Percentiles rank a stretch among this genome's conserved stretches.
phyloP scores from a whole-genome alignment of 257 asterid species.

The Phtheirospermum japonicum region DNA sequence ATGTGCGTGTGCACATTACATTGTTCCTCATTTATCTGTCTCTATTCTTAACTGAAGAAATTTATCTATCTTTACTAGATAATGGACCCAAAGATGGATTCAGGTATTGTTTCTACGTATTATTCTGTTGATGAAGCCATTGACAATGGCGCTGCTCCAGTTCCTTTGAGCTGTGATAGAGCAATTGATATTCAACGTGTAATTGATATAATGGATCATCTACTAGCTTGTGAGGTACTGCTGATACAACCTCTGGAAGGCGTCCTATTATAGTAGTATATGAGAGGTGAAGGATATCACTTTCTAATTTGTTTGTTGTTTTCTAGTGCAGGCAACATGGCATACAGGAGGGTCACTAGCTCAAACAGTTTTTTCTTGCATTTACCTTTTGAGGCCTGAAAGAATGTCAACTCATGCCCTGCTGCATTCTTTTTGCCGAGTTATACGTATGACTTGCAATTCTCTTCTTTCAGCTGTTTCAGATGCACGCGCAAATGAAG shows the following conservation, averaged over 20 bases:
- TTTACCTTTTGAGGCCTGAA: conserved; percentile 90
- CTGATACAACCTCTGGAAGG: conserved; percentile 21
- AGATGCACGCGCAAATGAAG: conserved; percentile 94
- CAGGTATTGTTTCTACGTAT: conserved; percentile 92
- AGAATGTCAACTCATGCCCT: conserved; percentile 82
- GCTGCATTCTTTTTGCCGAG: conserved; percentile 83
- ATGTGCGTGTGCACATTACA: neutral
- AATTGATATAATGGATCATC: conserved; percentile 93
- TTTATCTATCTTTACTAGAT: conserved; percentile 50
- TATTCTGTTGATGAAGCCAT: conserved; percentile 97
- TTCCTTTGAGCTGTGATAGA: conserved; percentile 87
- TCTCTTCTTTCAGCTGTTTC: conserved; percentile 85
- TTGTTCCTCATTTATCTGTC: conserved; percentile 24
- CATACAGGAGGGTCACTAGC: conserved; percentile 96
- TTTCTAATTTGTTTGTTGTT: conserved; percentile 20
- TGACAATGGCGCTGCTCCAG: conserved; percentile 94
- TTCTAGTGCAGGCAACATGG: conserved; percentile 88
- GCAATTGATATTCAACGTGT: conserved; percentile 60
- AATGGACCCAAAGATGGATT: conserved; percentile 99
- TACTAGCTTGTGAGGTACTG: conserved; percentile 91
- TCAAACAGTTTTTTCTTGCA: conserved; percentile 90
- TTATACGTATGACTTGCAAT: conserved; percentile 80
- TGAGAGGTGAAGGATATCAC: conserved; percentile 15
- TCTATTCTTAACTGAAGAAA: conserved; percentile 25
- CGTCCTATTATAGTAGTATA: conserved; percentile 5